Conservation (phyloP, 2,329 filamentous ascomycete species). For the Xylariaceae sp. region DNA sequence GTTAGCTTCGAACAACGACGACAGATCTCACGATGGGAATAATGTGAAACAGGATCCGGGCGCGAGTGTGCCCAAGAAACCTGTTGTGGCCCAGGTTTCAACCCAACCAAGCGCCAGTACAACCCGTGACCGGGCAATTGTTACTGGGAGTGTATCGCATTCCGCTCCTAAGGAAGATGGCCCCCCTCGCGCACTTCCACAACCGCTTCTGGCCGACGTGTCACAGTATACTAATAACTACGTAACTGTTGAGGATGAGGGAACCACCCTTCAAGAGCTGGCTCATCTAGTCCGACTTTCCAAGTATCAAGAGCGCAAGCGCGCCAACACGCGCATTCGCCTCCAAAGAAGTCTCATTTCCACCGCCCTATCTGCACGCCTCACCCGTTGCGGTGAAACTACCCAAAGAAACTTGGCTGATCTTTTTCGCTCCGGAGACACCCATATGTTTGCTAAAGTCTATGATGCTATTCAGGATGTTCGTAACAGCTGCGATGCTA, state of each 20-base stretch:
- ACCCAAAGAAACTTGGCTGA: conserved; percentile 79
- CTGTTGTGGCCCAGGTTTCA: conserved; percentile 48
- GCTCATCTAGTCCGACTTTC: conserved; percentile 79
- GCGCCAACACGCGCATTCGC: conserved; percentile 73
- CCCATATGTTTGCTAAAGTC: conserved; percentile 75
- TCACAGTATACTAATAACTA: conserved; percentile 71
- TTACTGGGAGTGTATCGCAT: conserved; percentile 44
- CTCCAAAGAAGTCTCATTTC: conserved; percentile 78
- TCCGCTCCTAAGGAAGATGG: conserved; percentile 41
- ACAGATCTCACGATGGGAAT: conserved; percentile 46
- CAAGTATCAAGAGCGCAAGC: conserved; percentile 83
- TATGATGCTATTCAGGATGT: conserved; percentile 83
- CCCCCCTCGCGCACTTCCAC: conserved; percentile 51
- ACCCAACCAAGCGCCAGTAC: conserved; percentile 21
- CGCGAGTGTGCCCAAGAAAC: conserved; percentile 52
- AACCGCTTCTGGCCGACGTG: conserved; percentile 68
- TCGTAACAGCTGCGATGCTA: conserved; percentile 76
- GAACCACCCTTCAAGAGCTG: conserved; percentile 77
- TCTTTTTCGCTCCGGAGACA: conserved; percentile 79
- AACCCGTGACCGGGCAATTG: conserved; percentile 33
- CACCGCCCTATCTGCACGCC: conserved; percentile 74
- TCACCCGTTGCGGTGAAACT: conserved; percentile 76
- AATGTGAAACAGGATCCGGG: conserved; percentile 43
- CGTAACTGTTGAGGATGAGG: conserved; percentile 65
- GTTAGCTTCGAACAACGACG: conserved; percentile 52